Base-by-base conservation (phyloP, 495 filamentous ascomycete species). In the Friedmanniomyces simplex region DNA sequence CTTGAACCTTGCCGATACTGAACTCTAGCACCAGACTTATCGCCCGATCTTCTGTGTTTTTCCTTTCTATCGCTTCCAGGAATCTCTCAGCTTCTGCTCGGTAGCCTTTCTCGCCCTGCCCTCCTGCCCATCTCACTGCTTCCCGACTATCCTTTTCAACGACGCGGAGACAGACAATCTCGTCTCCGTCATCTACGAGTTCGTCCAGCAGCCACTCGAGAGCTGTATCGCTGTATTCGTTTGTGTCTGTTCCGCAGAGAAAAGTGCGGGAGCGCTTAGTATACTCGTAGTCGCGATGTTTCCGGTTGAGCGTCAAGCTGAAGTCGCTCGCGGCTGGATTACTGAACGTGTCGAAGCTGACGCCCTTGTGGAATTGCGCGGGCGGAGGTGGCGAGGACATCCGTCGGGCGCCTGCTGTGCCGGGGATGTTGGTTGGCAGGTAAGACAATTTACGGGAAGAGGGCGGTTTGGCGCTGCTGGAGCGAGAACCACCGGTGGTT, bases 331-430 rank as follows among this genome's bases (percentile, higher is more conserved):
- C 83, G 67, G 93, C 87, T 58, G 84, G 85, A 62, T 89, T 89
- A 57, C 90, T 85, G 61, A 96, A 89, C 16, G 91, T 96, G 73
- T 98, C 88, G 68, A 98, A 98, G 20, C 87, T 91, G 55, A 98
- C 91, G 65, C 82, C 39, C 14, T 79, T 30, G 72, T 50, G 26
- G 50, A 63, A 66, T 26, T 60, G 57, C 16, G 57, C 57, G 10
- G 61, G 61, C 21, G 61, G 57, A 7, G 61, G 61, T 8, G 61
- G 61, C 24, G 50, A 56, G 32, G 50, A 56, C 37, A 64, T 28
- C 1, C 61, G 57, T n/a, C 61, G 46, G 16, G 51, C 55, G 20
- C 28, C 10, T 32, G 10, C 28, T 32, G 28, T 10, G 10, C 28
- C 10, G 28, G 6, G 14, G 11, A 26, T 30, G 51, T 25, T 46